phyloP scores from a whole-genome alignment of 2,329 filamentous ascomycete genomes.

The Xylaria sp. region DNA sequence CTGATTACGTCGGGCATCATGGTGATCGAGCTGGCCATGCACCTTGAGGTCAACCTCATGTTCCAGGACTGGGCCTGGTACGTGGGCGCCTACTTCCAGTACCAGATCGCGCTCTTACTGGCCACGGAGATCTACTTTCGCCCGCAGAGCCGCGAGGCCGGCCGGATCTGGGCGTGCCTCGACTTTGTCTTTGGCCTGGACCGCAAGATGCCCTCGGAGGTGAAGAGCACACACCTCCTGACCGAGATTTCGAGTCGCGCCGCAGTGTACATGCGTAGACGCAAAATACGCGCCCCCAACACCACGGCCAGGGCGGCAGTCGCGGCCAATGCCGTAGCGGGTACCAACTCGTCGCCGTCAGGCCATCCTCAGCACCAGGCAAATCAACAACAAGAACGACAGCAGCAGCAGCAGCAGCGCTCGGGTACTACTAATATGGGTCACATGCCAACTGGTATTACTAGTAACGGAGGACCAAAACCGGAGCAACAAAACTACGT shows the following conservation, averaged over 20 bases:
- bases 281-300: slow-evolving; percentile 64
- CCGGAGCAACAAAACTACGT: slow-evolving; percentile 31
- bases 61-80: slow-evolving; percentile 77
- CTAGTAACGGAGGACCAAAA: slow-evolving; percentile 12
- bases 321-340: slow-evolving; percentile 51
- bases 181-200: slow-evolving; percentile 78
- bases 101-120: slow-evolving; percentile 75
- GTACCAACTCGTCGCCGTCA: slow-evolving; percentile 35
- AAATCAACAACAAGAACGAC: slow-evolving; percentile 22
- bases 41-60: slow-evolving; percentile 56
- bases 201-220: slow-evolving; percentile 59
- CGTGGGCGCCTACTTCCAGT: slow-evolving; percentile 75
- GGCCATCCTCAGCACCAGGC: slow-evolving; percentile 26
- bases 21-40: slow-evolving; percentile 61
- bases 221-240: slow-evolving; percentile 71
- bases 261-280: slow-evolving; percentile 67
- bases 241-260: slow-evolving; percentile 71
- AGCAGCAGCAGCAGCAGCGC: slow-evolving; percentile 10
- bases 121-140: slow-evolving; percentile 73
- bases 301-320: slow-evolving; percentile 55
- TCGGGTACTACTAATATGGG: background rate
- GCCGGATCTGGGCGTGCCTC: slow-evolving; percentile 75
- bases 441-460: slow-evolving; percentile 7
- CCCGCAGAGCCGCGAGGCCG: slow-evolving; percentile 66
- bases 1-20: slow-evolving; percentile 70